Evolutionary conservation across 805 yeast species (phyloP), one percentile per base, ranked within the genome.

Genomic region (Pichia paraexigua): DNA sequence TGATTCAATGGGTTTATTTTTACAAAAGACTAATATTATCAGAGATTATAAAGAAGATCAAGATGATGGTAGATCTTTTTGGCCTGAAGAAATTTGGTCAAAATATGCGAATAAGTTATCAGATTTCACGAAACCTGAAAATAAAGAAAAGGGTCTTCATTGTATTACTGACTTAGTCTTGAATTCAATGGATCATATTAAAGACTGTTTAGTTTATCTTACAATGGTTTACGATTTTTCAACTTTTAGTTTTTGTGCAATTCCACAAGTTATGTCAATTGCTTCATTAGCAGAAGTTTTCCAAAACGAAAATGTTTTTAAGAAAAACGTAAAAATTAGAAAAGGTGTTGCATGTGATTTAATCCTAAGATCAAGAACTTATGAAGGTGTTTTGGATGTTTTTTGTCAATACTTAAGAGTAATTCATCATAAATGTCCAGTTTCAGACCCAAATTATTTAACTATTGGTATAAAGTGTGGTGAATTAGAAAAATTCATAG

Each of bases 251-350:
- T 94, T 94, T 73, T 91, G 97, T 72, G 88, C 97, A 12, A 94
- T 94, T 64, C 99, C 99, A 20, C 99, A 94, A 71, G 97, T 92
- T 20, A 94, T 94, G 99, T 97, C 98, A 39, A 86, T 94, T 66
- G 97, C 99, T 17, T 89, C 98, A 1, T 76, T 94, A 60, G 89
- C 92, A 22, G 73, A 83, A 48, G 85, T 94, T 35, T 91, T 85
- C 76, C 82, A 85, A 64, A 94, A 94, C 71, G 83, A 85, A 4
- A 63, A 71, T 3, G 85, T 92, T 3, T 79, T 92, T 63, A 76
- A 82, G 44, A 66, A 69, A 40, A 82, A 87, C 63, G 86, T 92
- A 57, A 94, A 94, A 73, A 85, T 94, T 66, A 79, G 97, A 70
- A 89, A 88, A 71, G 96, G 97, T 13, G 80, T 85, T 35, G 85